Base-by-base conservation (phyloP, 2,329 filamentous ascomycete species). In the Hypoxylon sp. region DNA sequence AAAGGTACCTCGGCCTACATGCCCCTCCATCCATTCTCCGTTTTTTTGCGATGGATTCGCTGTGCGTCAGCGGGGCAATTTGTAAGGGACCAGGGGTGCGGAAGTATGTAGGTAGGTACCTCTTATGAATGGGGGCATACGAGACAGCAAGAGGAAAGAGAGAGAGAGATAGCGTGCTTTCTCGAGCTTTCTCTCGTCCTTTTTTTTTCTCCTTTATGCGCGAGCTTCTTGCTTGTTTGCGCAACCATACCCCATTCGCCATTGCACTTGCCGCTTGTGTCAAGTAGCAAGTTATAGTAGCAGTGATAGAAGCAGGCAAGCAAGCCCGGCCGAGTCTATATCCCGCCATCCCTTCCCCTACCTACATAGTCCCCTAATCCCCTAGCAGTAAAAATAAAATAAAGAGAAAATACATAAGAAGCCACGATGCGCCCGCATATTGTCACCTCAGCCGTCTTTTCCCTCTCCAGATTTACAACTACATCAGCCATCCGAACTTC, bases 321-420 rank as follows among this genome's bases (percentile, higher is more conserved):
- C 9, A 25, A 25, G 5, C 15, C 23, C n/a, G n/a, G n/a, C n/a
- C n/a, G n/a, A n/a, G n/a, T n/a, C n/a, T n/a, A n/a, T n/a, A n/a
- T n/a, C n/a, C n/a, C n/a, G n/a, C n/a, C n/a, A n/a, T n/a, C n/a
- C n/a, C n/a, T n/a, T n/a, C n/a, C n/a, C n/a, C n/a, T n/a, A n/a
- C n/a, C n/a, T n/a, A n/a, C n/a, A n/a, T n/a, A n/a, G n/a, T n/a
- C n/a, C n/a, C n/a, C n/a, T n/a, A n/a, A n/a, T n/a, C n/a, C n/a
- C n/a, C n/a, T n/a, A n/a, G n/a, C n/a, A n/a, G n/a, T n/a, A n/a
- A n/a, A n/a, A n/a, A n/a, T n/a, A n/a, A n/a, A n/a, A n/a, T n/a
- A n/a, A n/a, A n/a, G n/a, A n/a, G n/a, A n/a, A 36, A 57, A 55
- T 63, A 57, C 61, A 60, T 65, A 67, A 67, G 55, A 45, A n/a